Percentiles rank a stretch among this genome's conserved stretches.
phyloP scores from a whole-genome alignment of 208 protist genomes.

The Trypanosoma theileri region DNA sequence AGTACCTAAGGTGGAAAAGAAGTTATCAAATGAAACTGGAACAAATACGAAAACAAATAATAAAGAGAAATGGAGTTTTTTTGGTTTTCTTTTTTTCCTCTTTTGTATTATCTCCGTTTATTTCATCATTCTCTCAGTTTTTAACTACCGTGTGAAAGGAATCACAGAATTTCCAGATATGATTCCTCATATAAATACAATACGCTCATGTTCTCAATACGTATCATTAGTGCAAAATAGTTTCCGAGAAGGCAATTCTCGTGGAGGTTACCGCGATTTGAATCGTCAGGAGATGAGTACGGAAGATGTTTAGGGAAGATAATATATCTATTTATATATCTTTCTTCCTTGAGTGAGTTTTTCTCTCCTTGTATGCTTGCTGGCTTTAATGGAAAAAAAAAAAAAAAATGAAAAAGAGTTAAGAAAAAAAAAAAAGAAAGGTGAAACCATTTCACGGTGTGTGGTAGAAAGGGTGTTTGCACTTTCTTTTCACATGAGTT shows the following conservation, averaged over 20 bases:
- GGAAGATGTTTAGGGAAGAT: conserved; percentile 25
- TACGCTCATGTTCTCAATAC: conserved; percentile 31
- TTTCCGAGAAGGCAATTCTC: conserved; percentile 5
- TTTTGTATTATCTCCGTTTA: conserved; percentile 36
- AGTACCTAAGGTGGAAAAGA: not conserved
- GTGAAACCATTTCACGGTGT: not conserved
- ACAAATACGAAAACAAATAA: conserved; percentile 1
- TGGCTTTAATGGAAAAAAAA: not conserved
- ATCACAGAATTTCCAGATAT: conserved; percentile 72
- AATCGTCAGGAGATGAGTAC: conserved; percentile 21
- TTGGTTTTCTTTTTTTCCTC: conserved; percentile 26
- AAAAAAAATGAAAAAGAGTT: not conserved
- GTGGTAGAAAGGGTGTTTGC: not conserved
- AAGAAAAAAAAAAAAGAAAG: no score
- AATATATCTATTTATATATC: no score
- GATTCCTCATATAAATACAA: conserved; percentile 53
- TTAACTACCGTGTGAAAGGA: conserved; percentile 61
- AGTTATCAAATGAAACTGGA: conserved; percentile 13
- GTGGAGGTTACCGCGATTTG: conserved; percentile 27
- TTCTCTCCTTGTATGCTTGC: conserved; percentile 25
- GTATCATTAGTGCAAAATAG: conserved; percentile 13
- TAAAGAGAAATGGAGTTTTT: conserved; percentile 13
- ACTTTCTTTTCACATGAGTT: no score
- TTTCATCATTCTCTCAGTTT: conserved; percentile 40
- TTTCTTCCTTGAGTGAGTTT: not conserved